Percentiles rank a stretch among this genome's conserved stretches.
phyloP scores from a whole-genome alignment of 495 filamentous ascomycete genomes.

The Aspergillus cristatus region DNA sequence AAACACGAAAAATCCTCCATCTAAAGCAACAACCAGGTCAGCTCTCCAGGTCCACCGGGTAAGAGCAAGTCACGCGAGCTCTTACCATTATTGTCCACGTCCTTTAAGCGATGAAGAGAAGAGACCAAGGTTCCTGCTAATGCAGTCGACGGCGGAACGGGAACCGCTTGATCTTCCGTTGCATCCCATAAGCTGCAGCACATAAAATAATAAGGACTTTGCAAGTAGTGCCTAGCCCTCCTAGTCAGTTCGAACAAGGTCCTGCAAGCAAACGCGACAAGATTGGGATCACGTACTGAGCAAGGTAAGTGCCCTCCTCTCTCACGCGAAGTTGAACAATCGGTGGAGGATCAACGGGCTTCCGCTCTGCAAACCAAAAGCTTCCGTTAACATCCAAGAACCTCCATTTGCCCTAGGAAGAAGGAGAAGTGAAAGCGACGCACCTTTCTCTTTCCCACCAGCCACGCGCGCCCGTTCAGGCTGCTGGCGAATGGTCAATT shows the following conservation, averaged over 20 bases:
- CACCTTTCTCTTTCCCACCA: constrained; percentile 65
- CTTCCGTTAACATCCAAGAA: too few relatives aligned
- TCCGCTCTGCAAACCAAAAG: constrained; percentile 64
- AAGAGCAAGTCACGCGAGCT: too few relatives aligned
- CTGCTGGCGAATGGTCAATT: constrained; percentile 57
- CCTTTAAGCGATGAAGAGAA: constrained; percentile 87
- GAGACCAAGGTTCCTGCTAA: constrained; percentile 80
- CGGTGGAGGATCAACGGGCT: constrained; percentile 91
- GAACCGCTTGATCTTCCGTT: constrained; percentile 48
- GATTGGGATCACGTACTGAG: constrained; percentile 56
- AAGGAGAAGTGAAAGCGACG: too few relatives aligned
- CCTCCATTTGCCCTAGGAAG: too few relatives aligned
- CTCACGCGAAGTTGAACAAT: constrained; percentile 76
- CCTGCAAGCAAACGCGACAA: constrained; percentile 1
- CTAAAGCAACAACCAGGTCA: constrained; percentile 27
- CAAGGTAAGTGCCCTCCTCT: constrained; percentile 56
- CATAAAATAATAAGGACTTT: constrained; percentile 81
- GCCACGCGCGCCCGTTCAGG: constrained; percentile 58
- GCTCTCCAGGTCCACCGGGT: neutral
- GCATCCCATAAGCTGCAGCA: constrained; percentile 60
- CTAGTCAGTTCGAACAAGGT: constrained; percentile 3
- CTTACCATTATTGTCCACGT: constrained; percentile 72
- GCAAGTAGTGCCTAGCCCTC: constrained; percentile 52
- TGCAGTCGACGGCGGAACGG: constrained; percentile 41
- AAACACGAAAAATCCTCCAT: constrained; percentile 97